Evolutionary conservation across 1,139 yeast species (phyloP).

Genomic region (Blastobotrys persicus): DNA sequence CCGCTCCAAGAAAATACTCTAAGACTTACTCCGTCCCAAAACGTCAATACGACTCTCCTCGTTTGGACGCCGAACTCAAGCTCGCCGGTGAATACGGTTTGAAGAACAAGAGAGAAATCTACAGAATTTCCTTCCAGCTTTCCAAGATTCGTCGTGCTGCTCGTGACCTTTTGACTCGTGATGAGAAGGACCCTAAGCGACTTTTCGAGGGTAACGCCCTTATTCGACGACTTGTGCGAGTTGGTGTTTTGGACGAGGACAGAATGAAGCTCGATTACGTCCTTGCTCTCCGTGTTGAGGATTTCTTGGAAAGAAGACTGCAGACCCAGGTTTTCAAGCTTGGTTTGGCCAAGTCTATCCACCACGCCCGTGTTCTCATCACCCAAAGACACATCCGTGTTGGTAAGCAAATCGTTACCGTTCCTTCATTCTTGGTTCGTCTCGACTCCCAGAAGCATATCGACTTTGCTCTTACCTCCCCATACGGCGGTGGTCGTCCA

Average conservation of each 20-base stretch:
- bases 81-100: slow-evolving; percentile 99
- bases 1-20: slow-evolving; percentile 91
- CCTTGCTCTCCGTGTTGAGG: slow-evolving; percentile 96
- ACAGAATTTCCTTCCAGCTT: slow-evolving; percentile 98
- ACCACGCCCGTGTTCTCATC: slow-evolving; percentile 99
- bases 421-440: slow-evolving; percentile 99
- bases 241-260: slow-evolving; percentile 99
- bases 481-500: slow-evolving; percentile 99
- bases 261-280: slow-evolving; percentile 99
- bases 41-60: slow-evolving; percentile 98
- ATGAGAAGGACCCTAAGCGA: slow-evolving; percentile 99
- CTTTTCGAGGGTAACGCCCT: slow-evolving; percentile 99
- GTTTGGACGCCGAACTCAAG: slow-evolving; percentile 98
- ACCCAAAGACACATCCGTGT: slow-evolving; percentile 99
- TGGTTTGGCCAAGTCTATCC: slow-evolving; percentile 99
- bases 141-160: slow-evolving; percentile 99
- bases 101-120: slow-evolving; percentile 99
- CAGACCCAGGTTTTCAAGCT: slow-evolving; percentile 99
- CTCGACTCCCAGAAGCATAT: slow-evolving; percentile 99
- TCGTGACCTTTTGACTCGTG: slow-evolving; percentile 99
- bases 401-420: slow-evolving; percentile 98
- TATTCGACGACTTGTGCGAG: slow-evolving; percentile 92
- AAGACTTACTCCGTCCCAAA: slow-evolving; percentile 99
- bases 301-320: slow-evolving; percentile 99
- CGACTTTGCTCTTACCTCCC: slow-evolving; percentile 98